Percentiles rank a stretch among this genome's conserved stretches.
Evolutionary conservation across 2,329 filamentous ascomycete genomes (phyloP).

Genomic region (Septoria petroselini): DNA sequence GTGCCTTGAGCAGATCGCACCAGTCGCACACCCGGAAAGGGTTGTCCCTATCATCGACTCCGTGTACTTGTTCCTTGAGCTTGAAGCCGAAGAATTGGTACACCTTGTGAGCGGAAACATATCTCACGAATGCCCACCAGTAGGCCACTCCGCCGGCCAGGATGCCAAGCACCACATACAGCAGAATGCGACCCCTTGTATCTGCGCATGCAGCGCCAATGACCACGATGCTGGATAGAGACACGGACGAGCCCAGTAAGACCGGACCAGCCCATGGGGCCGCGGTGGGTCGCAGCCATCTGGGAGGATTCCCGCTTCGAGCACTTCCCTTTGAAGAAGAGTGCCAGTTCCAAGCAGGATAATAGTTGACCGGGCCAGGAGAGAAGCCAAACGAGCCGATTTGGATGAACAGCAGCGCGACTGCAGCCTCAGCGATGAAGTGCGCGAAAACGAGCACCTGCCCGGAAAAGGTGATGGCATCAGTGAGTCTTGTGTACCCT

Average conservation of each 20-base stretch:
- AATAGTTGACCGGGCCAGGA: conserved; percentile 2
- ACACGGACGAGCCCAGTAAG: conserved; percentile 1
- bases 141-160: conserved; percentile 7
- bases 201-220: conserved; percentile 8
- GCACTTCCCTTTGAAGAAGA: not conserved
- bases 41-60: conserved; percentile 8
- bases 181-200: not conserved
- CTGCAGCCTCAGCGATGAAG: conserved; percentile 9
- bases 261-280: conserved; percentile 12
- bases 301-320: conserved; percentile 3
- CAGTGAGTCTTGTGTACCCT: conserved; percentile 1
- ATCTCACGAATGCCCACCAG: conserved; percentile 8
- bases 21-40: conserved; percentile 8
- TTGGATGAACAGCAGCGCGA: conserved; percentile 9
- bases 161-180: conserved; percentile 12
- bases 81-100: conserved; percentile 8
- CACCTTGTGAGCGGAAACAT: not conserved
- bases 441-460: conserved; percentile 13
- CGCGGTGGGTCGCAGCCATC: conserved; percentile 5
- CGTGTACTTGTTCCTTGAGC: conserved; percentile 6
- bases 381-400: conserved; percentile 7
- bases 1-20: conserved; percentile 5
- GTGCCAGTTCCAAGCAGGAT: conserved; percentile 8
- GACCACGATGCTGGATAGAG: conserved; percentile 2
- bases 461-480: conserved; percentile 9